Base-by-base conservation (phyloP, 805 yeast species). In the Yamadazyma endophytica region DNA sequence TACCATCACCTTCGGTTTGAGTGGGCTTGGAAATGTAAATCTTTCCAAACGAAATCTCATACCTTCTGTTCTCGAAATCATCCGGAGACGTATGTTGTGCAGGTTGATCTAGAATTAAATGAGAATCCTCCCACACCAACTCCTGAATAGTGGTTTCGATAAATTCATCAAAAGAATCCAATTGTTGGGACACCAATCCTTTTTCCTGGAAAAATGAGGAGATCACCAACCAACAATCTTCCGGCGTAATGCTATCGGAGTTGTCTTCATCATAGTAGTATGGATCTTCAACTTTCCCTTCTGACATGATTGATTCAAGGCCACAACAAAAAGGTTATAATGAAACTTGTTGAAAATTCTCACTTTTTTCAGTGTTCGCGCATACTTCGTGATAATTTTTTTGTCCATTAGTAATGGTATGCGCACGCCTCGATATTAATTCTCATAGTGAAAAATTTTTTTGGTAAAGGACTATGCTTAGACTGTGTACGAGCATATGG, bases 1-100 rank as follows among this genome's bases (percentile, higher is more conserved):
- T 88, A 68, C 99, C 99, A 65, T 92, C 99, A 12, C 97, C 96
- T 67, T 92, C 99, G 13, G 97, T 94, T 76, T 92, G 95, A 29
- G 96, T 87, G 27, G 99, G 99, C 51, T 89, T 84, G 16, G 97
- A 88, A 46, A 92, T 79, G 61, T 84, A 92, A 50, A 94, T 92
- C 58, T 90, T 94, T 44, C 98, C 99, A 63, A 92, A 92, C n/a
- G 89, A 79, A 55, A 92, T 92, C 61, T 90, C 97, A 52, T 88
- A 94, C 44, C 97, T 77, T 64, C 88, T 82, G 61, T 85, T 88
- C 47, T 86, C 77, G 55, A 87, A 83, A 57, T 92, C 98, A 36
- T 77, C 75, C 47, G 89, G 95, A 21, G 89, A 79, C 3, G 94
- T 81, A 55, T 92, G 97, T 62, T 94, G 98, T 9, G 98, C 98